Base-by-base conservation (phyloP, 2,329 filamentous ascomycete genomes). In the Cercospora janseana region DNA sequence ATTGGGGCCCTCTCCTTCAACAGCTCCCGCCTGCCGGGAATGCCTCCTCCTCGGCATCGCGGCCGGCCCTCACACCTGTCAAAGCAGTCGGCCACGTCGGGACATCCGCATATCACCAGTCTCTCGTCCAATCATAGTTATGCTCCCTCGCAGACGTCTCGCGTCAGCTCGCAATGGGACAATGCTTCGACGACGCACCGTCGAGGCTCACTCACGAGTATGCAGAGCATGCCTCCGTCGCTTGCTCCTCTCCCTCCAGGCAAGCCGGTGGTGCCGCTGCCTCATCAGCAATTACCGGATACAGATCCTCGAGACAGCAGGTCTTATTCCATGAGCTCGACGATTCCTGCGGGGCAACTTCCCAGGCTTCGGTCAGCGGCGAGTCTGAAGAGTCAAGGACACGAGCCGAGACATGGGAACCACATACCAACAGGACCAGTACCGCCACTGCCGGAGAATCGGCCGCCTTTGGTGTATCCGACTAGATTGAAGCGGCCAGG, bases 281-380 rank as follows among this genome's bases (percentile, higher is more conserved):
- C n/a, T n/a, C n/a, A 56, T 34, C 55, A 57, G 18, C 52, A 54
- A 13, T 52, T 55, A n/a, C 51, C 52, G 46, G 57, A 64, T 28
- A 34, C 35, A 35, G 60, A 58, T 24, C 52, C 53, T 15, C 51
- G 69, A 44, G 68, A 74, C 41, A 69, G 69, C 43, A 69, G 74
- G 8, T 74, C 71, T 1, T 71, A 67, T 53, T 76, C 74, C 4
- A 61, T 74, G 63, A 71, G 68, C 1, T 64, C 64, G 15, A 63
- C 66, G 26, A 67, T 65, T 34, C 65, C 69, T 4, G 55, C 59
- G 12, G 66, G 64, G 37, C 66, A 60, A 37, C 59, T 75, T 44
- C 67, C 71, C 4, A 70, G 66, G 54, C 70, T 72, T 54, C 68
- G 69, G 16, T 77, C 75, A 8, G 63, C 70, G n/a, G 67, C 68